These are phyloP conservation scores for Leonotis leonurus DNA, from an alignment of 257 asterid genomes.

Conservation along the genomic window DNA sequence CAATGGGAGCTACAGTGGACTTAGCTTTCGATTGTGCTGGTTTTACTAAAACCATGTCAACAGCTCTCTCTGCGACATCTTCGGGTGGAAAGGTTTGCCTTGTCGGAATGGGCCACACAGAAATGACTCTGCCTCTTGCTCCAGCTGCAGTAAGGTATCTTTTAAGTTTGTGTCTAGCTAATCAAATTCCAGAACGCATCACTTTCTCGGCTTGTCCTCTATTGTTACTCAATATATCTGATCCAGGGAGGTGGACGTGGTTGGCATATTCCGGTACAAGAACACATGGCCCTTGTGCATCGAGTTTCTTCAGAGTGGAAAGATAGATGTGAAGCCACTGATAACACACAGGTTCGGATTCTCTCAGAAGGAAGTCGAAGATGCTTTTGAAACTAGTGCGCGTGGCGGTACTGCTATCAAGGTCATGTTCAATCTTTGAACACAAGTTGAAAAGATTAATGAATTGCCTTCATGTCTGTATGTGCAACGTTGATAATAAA, in stretches of 20 bases:
- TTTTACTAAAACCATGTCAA: conserved; percentile 74
- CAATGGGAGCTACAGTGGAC: conserved; percentile 51
- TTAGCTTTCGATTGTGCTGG: conserved; percentile 86
- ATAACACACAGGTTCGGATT: conserved; percentile 85
- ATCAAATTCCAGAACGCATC: neutral
- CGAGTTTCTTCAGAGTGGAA: conserved; percentile 70
- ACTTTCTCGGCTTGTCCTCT: too few relatives aligned
- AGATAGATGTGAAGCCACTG: conserved; percentile 84
- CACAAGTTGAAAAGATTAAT: neutral
- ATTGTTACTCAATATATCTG: neutral
- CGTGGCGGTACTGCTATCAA: conserved; percentile 87
- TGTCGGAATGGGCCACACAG: conserved; percentile 74
- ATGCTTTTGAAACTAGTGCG: conserved; percentile 81
- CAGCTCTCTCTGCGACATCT: conserved; percentile 72
- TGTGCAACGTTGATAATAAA: neutral
- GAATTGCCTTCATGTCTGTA: neutral
- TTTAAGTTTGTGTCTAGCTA: too few relatives aligned
- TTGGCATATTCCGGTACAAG: conserved; percentile 86
- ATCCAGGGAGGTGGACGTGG: conserved; percentile 80
- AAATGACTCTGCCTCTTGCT: conserved; percentile 78
- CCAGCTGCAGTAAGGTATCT: conserved; percentile 83
- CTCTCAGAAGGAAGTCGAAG: conserved; percentile 75
- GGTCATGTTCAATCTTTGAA: conserved; percentile 81
- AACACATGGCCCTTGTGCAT: conserved; percentile 95
- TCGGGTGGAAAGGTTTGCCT: conserved; percentile 94